Percentiles rank a stretch among this genome's conserved stretches.
Conservation (phyloP, 495 filamentous ascomycete genomes). For the Aspergillus steynii region DNA sequence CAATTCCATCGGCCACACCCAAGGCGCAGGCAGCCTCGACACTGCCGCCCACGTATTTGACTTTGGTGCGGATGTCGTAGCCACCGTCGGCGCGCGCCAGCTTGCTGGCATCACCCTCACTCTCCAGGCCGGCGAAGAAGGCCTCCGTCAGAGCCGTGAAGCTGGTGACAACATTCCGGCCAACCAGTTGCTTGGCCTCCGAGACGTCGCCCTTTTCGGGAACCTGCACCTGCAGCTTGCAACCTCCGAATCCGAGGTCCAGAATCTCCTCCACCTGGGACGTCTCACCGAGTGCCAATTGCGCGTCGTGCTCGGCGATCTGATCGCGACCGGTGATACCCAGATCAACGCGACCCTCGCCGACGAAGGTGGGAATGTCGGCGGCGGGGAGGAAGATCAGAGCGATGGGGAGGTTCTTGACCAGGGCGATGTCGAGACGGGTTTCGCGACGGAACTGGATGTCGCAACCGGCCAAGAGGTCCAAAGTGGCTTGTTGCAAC, state of each 20-base stretch:
- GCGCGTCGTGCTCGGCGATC: slow-evolving; percentile 85
- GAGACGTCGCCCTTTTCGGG: slow-evolving; percentile 77
- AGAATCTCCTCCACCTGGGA: slow-evolving; percentile 79
- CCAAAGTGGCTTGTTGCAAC: slow-evolving; percentile 78
- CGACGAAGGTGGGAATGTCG: slow-evolving; percentile 96
- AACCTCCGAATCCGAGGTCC: slow-evolving; percentile 86
- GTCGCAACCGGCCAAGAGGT: slow-evolving; percentile 88
- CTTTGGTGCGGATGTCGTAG: slow-evolving; percentile 55
- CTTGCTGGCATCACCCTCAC: slow-evolving; percentile 33
- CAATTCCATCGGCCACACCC: slow-evolving; percentile 94
- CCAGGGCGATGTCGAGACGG: slow-evolving; percentile 93
- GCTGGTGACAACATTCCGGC: slow-evolving; percentile 94
- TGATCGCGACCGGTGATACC: slow-evolving; percentile 95
- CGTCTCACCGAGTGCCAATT: slow-evolving; percentile 52
- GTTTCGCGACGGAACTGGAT: slow-evolving; percentile 94
- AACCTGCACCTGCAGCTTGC: slow-evolving; percentile 93
- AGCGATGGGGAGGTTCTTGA: slow-evolving; percentile 91
- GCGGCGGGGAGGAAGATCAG: slow-evolving; percentile 96
- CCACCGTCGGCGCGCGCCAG: slow-evolving; percentile 6
- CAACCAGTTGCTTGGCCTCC: slow-evolving; percentile 73
- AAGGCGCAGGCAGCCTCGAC: slow-evolving; percentile 96
- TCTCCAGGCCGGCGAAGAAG: slow-evolving; percentile 81
- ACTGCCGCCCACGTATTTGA: slow-evolving; percentile 91
- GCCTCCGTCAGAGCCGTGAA: slow-evolving; percentile 78
- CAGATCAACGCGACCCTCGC: slow-evolving; percentile 88